Base-by-base conservation (phyloP, 805 yeast genomes). In the Isabelozyma pseudorhagii region DNA sequence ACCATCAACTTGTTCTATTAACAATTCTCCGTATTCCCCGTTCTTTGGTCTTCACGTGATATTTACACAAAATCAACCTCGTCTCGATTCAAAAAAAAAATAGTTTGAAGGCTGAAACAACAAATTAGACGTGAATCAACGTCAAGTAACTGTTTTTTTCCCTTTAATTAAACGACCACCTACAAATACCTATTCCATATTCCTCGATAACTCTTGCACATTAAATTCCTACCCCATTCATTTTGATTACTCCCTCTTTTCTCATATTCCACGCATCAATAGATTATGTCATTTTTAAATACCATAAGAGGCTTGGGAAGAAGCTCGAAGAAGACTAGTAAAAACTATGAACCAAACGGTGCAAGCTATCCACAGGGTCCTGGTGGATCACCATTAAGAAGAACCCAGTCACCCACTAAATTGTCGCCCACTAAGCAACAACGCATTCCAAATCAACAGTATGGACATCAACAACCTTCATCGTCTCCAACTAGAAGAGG, bases 231-330 rank as follows among this genome's bases (percentile, higher is more conserved):
- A 6, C 25, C 6, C 3, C 6, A 21, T 21, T 21, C 25, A 21
- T 21, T 5, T 4, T 21, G 25, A 21, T 21, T 21, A 21, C 25
- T 13, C 10, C 7, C 36, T 31, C 10, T 31, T 31, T 31, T 8
- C 9, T 17, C 39, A 5, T 31, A 10, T 8, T 40, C 29, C n/a
- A 18, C 18, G 13, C 18, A 5, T n/a, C 8, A 34, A 44, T 11
- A 29, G 9, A 42, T 3, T 41, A 76, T 76, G 81, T 76, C 80
- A 9, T 76, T 76, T 54, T 66, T 76, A 39, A 73, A 72, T 55
- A 73, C 79, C 38, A 75, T 77, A 44, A 60, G 80, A 58, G 80
- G 81, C 17, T 65, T 77, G 46, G 78, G 79, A 17, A 64, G 79
- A 55, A 67, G 71, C 51, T 69, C 78, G 34, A 75, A 77, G 50